Evolutionary conservation across 345 rosid species (phyloP).

Genomic region (Heritiera fomes): DNA sequence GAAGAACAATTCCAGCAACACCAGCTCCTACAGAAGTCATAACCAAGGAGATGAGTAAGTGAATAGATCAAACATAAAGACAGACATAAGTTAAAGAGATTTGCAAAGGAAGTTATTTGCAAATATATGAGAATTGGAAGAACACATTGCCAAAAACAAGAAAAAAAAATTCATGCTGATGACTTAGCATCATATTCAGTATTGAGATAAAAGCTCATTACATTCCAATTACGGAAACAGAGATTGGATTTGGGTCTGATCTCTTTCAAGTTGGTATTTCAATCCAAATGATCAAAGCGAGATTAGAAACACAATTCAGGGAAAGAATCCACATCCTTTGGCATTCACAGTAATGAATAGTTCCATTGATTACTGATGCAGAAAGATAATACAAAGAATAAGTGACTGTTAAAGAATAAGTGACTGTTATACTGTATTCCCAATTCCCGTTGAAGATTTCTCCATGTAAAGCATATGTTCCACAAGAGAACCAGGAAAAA

Average conservation of each 20-base stretch:
- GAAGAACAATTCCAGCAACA: slow-evolving; percentile 79
- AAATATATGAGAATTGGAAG: too few species aligned
- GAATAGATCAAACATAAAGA: neutral
- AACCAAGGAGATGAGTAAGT: neutral
- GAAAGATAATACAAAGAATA: too few species aligned
- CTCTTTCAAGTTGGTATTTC: too few species aligned
- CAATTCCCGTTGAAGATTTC: neutral
- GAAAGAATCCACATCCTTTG: neutral
- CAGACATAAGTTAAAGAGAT: neutral
- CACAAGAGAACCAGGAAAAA: neutral
- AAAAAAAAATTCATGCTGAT: too few species aligned
- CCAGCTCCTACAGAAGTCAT: slow-evolving; percentile 55
- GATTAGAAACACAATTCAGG: neutral
- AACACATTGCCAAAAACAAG: too few species aligned
- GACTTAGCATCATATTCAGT: too few species aligned
- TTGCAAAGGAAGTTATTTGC: neutral
- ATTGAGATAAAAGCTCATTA: too few species aligned
- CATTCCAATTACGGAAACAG: neutral
- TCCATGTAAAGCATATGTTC: neutral
- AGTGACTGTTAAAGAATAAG: too few species aligned
- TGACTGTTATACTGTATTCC: too few species aligned
- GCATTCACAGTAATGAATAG: neutral
- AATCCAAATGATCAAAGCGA: too few species aligned
- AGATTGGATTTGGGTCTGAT: neutral
- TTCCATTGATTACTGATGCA: neutral